Evolutionary conservation across 1,139 yeast genomes (phyloP), one percentile per base, ranked within the genome.

Genomic region (Taphrina wiesneri): DNA sequence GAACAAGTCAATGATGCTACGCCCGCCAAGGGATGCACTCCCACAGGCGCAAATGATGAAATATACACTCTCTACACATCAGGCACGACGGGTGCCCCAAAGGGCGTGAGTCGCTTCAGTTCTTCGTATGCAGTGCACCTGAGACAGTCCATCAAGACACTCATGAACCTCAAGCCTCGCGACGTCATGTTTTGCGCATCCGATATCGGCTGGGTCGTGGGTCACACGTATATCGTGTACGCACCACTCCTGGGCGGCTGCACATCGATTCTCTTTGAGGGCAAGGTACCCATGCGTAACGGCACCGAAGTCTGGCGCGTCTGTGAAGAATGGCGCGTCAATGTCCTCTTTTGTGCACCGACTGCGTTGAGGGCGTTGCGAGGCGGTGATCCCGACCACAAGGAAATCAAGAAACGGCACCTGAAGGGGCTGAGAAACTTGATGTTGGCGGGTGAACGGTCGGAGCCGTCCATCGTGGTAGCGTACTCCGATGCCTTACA

Each of bases 71-170:
- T 60, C 36, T 60, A 60, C 45, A 60, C 64, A 17, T 49, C 57
- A 21, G 64, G 64, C 28, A 60, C 64, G n/a, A 60, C 64, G 23
- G 64, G 64, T 7, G 64, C 64, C 17, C 64, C 64, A 4, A 60
- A 60, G 36, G 64, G 64, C 21, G 64, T 60, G n/a, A 25, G 39
- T 3, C 21, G 64, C 17, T 51, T 51, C 11, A 36, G 51, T 28
- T 19, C 57, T 6, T 21, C 51, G 7, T 60, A 60, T 21, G 64
- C 64, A 3, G 57, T 51, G 5, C 64, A 60, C 41, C 43, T 60
- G 43, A 60, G 30, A 41, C 56, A 60, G 9, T 53, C 56, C 41
- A 60, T 60, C 39, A 26, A 36, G 30, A 39, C 47, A 4, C 64
- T 60, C 34, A 60, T 60, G 64, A 51, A 60, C 21, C 34, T 60